These are phyloP conservation scores for Tetragonia tetragonoides DNA, from an alignment of 148 eudicot genomes.

Conservation along the genomic window DNA sequence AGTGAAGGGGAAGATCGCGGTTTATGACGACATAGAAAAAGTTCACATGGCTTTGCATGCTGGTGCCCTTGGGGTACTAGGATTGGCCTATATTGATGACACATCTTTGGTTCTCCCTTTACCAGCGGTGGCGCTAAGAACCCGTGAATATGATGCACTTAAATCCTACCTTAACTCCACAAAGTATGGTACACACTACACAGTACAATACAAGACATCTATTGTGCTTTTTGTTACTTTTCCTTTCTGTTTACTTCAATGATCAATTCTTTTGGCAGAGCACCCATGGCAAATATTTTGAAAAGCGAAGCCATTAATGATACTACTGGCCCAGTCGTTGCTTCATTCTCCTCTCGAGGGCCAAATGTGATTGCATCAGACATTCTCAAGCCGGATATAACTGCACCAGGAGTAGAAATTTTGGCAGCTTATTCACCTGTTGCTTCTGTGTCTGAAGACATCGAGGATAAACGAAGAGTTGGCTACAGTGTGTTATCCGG, in stretches of 20 bases:
- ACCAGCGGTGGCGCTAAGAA: conserved; percentile 20
- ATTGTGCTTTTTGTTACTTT: neutral
- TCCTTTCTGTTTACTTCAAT: neutral
- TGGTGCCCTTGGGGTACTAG: conserved; percentile 32
- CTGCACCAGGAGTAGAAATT: conserved; percentile 65
- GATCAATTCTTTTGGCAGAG: conserved; percentile 2
- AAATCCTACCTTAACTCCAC: conserved; percentile 29
- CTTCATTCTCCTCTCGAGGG: conserved; percentile 38
- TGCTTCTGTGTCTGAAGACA: conserved; percentile 7
- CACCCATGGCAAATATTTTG: conserved; percentile 26
- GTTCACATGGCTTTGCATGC: neutral
- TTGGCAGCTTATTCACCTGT: conserved; percentile 52
- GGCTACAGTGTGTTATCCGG: conserved; percentile 43
- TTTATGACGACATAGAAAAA: conserved; percentile 1
- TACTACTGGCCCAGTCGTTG: conserved; percentile 34
- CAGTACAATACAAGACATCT: neutral
- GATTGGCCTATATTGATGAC: neutral
- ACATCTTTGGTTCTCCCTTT: conserved; percentile 18
- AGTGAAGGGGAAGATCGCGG: conserved; percentile 37
- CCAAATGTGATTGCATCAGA: conserved; percentile 32
- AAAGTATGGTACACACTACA: conserved; percentile 18
- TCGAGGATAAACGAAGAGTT: conserved; percentile 25
- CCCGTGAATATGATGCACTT: neutral
- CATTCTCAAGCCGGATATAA: conserved; percentile 55
- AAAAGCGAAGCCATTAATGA: conserved; percentile 31